A percentile compares a stretch with the other conserved stretches of the same genome.
These are phyloP conservation scores for Pythium dissotocum DNA, from an alignment of 352 stramenopile species.

Conservation along the genomic window DNA sequence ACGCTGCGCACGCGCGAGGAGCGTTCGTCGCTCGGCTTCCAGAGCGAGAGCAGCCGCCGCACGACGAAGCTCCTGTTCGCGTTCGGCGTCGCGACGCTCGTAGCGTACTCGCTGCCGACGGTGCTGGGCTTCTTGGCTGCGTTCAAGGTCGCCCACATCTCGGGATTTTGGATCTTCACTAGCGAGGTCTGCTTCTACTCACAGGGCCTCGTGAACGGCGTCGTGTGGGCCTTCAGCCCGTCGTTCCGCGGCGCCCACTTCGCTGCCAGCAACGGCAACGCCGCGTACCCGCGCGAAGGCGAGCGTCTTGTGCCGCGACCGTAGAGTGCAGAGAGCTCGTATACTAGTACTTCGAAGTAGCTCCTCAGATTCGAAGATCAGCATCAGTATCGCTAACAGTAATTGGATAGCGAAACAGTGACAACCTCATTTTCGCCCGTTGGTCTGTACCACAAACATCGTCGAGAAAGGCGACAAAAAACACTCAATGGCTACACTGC, in stretches of 20 bases:
- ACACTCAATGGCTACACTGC: too few species aligned
- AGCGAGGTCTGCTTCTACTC: constrained; percentile 44
- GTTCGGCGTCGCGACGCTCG: constrained; percentile 14
- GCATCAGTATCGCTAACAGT: too few species aligned
- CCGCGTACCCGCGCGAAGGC: constrained; percentile 16
- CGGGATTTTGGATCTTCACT: constrained; percentile 30
- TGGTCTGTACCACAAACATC: too few species aligned
- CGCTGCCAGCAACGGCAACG: constrained; percentile 4
- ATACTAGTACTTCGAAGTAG: too few species aligned
- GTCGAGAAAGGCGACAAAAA: too few species aligned
- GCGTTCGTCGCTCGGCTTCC: constrained; percentile 27
- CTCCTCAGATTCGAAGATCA: too few species aligned
- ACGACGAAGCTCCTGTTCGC: constrained; percentile 17
- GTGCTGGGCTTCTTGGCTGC: constrained; percentile 23
- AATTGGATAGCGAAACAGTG: too few species aligned
- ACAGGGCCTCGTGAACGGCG: constrained; percentile 32
- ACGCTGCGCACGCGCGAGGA: constrained; percentile 25
- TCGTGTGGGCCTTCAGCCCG: constrained; percentile 38
- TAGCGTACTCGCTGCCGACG: constrained; percentile 25
- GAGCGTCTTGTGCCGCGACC: constrained; percentile 23
- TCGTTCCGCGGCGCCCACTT: constrained; percentile 25
- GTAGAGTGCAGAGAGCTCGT: not conserved
- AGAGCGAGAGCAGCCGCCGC: constrained; percentile 32
- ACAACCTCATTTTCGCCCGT: too few species aligned
- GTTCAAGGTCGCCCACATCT: constrained; percentile 18